phyloP scores from a whole-genome alignment of 352 stramenopile genomes.

The Peronospora belbahrii region DNA sequence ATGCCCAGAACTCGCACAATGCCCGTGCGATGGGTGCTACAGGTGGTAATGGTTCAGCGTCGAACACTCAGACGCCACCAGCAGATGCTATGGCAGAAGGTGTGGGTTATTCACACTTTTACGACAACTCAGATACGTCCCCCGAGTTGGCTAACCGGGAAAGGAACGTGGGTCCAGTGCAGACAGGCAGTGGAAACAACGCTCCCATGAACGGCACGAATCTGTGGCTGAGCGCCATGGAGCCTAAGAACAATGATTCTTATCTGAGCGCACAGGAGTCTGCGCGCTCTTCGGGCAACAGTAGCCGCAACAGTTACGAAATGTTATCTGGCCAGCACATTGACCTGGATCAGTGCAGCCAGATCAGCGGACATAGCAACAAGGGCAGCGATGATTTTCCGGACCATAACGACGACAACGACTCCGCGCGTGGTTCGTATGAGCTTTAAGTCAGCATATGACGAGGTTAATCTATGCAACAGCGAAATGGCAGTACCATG shows the following conservation, averaged over 20 bases:
- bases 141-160: slow-evolving; percentile 30
- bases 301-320: slow-evolving; percentile 66
- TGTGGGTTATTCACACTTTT: slow-evolving; percentile 67
- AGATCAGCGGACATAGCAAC: slow-evolving; percentile 60
- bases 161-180: slow-evolving; percentile 22
- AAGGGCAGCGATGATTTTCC: slow-evolving; percentile 64
- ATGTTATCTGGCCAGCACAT: slow-evolving; percentile 15
- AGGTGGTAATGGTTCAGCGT: slow-evolving; percentile 16
- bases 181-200: slow-evolving; percentile 12
- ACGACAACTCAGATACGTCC: slow-evolving; percentile 59
- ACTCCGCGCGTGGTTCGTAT: slow-evolving; percentile 67
- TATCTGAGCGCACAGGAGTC: slow-evolving; percentile 53
- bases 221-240: slow-evolving; percentile 78
- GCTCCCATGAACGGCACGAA: slow-evolving; percentile 40
- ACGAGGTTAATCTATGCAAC: slow-evolving; percentile 16
- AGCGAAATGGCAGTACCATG: slow-evolving; percentile 8
- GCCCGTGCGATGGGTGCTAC: slow-evolving; percentile 20
- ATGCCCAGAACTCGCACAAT: slow-evolving; percentile 39
- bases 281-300: slow-evolving; percentile 34
- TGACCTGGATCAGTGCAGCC: slow-evolving; percentile 55
- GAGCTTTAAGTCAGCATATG: slow-evolving; percentile 44
- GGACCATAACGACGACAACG: slow-evolving; percentile 60
- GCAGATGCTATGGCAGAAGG: slow-evolving; percentile 36
- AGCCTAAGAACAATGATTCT: slow-evolving; percentile 69
- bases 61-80: slow-evolving; percentile 29